Conservation (phyloP, 441 rosid species). For the Macaranga tanarius region DNA sequence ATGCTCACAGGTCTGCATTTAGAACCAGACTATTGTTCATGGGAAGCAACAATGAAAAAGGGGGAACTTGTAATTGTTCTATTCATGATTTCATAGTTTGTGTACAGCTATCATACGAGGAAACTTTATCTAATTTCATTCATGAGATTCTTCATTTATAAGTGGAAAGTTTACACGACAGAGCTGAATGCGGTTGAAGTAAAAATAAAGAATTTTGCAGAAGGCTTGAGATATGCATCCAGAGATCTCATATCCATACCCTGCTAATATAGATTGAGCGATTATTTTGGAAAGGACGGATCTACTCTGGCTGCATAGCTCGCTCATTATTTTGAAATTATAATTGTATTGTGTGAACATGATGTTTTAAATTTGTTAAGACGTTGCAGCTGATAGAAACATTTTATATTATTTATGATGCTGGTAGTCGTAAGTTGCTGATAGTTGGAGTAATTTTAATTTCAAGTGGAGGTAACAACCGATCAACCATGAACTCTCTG, state of each 20-base stretch:
- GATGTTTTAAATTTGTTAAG: too few species aligned
- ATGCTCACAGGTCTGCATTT: background rate
- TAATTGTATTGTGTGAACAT: too few species aligned
- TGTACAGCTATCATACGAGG: background rate
- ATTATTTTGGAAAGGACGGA: background rate
- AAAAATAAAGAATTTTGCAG: background rate
- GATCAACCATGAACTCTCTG: background rate
- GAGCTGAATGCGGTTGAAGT: background rate
- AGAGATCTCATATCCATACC: background rate
- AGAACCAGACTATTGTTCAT: background rate
- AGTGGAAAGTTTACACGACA: background rate
- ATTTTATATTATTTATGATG: background rate
- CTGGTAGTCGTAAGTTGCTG: background rate
- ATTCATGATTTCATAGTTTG: constrained; percentile 5
- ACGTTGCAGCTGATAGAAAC: background rate
- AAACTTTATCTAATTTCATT: background rate
- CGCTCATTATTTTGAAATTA: too few species aligned
- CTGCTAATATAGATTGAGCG: background rate
- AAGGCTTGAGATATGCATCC: background rate
- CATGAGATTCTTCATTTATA: background rate
- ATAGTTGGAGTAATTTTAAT: background rate
- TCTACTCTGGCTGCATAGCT: background rate
- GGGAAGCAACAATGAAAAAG: background rate
- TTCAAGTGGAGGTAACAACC: background rate
- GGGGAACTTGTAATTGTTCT: background rate